Base-by-base conservation (phyloP, 495 filamentous ascomycete species). In the Hypoxylon trugodes region DNA sequence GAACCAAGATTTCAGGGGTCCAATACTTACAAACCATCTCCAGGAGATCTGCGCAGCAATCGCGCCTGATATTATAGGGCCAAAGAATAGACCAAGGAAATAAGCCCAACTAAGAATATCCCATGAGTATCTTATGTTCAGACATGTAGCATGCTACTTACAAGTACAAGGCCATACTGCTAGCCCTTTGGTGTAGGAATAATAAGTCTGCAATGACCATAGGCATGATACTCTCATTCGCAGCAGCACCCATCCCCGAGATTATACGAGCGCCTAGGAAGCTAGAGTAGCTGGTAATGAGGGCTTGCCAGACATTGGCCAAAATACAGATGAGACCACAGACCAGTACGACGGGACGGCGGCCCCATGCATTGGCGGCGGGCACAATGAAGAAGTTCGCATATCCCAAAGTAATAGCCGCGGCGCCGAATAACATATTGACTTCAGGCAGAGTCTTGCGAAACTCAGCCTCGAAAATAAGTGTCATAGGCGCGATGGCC, bases 351-450 rank as follows among this genome's bases (percentile, higher is more conserved):
- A 86, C 86, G 0, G 84, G 81, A 12, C 85, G 78, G 28, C 86
- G 76, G 16, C 86, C 86, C 46, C 84, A 85, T 5, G 82, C 75
- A 1, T 82, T 83, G 41, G 82, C 82, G 4, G 88, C 76, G 2
- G 86, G 86, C 43, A 87, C 82, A 82, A 84, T 85, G 65, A 89
- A 75, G 70, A 87, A 88, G 54, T 87, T 88, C 51, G 83, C 84
- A 59, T 87, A 87, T 0, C 86, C 86, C 1, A 88, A 75, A 0
- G 87, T 82, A 24, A 88, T 69, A 49, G 87, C 88, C 40, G 81
- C 82, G 6, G 86, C 78, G n/a, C 86, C 86, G 22, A 85, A 68
- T 25, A 84, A 74, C 52, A 82, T 75, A 28, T 77, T 76, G 15
- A 82, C 84, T 36, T 77, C 74, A 1, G 81, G 68, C 8, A 87